These are phyloP conservation scores for Neonectria neomacrospora DNA, from an alignment of 2,329 filamentous ascomycete genomes.

Conservation along the genomic window DNA sequence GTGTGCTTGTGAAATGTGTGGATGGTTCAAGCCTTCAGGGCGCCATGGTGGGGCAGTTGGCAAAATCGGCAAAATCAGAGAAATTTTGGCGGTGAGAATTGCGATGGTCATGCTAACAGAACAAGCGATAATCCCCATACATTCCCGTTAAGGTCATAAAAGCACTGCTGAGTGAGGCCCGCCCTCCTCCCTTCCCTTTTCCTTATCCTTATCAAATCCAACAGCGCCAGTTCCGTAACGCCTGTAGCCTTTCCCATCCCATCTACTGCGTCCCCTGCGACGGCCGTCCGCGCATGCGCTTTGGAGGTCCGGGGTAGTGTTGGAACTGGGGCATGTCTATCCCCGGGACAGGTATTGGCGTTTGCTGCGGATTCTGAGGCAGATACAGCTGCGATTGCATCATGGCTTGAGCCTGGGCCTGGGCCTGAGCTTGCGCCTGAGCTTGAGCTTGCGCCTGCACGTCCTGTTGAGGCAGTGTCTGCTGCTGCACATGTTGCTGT, in stretches of 20 bases:
- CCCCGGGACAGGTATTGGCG: conserved; percentile 43
- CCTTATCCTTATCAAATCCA: conserved; percentile 21
- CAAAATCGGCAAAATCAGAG: conserved; percentile 41
- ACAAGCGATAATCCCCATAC: conserved; percentile 25
- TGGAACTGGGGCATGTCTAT: conserved; percentile 46
- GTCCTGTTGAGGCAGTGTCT: conserved; percentile 39
- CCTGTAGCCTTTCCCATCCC: conserved; percentile 19
- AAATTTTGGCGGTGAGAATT: conserved; percentile 48
- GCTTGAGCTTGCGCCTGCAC: conserved; percentile 30
- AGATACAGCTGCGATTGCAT: conserved; percentile 47
- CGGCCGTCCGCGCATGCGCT: conserved; percentile 45
- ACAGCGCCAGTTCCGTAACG: conserved; percentile 30
- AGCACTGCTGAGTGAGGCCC: conserved; percentile 8
- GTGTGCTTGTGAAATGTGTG: conserved; percentile 20
- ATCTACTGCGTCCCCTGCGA: conserved; percentile 38
- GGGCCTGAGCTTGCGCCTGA: conserved; percentile 39
- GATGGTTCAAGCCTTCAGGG: conserved; percentile 23
- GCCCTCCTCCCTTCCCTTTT: conserved; percentile 14
- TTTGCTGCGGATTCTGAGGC: conserved; percentile 39
- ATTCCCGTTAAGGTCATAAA: conserved; percentile 33
- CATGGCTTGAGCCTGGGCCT: conserved; percentile 37
- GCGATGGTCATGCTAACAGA: conserved; percentile 33
- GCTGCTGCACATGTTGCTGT: conserved; percentile 42
- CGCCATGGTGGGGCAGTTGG: conserved; percentile 45
- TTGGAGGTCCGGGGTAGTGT: conserved; percentile 45